phyloP scores from a whole-genome alignment of 768 basidiomycete genomes.

The Steccherinum ochraceum region DNA sequence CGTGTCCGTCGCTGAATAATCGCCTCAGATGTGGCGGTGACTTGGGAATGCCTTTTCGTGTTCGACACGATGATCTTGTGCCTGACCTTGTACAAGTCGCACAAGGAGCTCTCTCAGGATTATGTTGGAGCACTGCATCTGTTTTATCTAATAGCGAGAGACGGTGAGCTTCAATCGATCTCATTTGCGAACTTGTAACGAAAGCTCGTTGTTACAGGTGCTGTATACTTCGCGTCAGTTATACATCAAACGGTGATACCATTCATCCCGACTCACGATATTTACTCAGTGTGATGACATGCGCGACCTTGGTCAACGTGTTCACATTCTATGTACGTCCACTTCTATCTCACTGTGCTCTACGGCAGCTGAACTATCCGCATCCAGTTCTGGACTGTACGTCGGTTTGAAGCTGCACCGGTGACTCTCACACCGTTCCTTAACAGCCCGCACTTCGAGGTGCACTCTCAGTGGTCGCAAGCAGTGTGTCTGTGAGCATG shows the following conservation, averaged over 20 bases:
- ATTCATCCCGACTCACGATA: not conserved
- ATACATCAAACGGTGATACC: too few species aligned
- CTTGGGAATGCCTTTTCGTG: conserved; percentile 47
- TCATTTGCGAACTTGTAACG: too few species aligned
- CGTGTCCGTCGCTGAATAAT: not conserved
- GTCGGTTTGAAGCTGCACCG: not conserved
- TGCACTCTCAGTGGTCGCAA: conserved; percentile 43
- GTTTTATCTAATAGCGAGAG: conserved; percentile 38
- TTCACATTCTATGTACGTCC: conserved; percentile 30
- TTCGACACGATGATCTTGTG: conserved; percentile 43
- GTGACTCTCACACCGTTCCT: not conserved
- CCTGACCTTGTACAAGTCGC: conserved; percentile 43
- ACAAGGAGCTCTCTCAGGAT: conserved; percentile 24
- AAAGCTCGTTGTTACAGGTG: too few species aligned
- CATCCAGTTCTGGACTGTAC: not conserved
- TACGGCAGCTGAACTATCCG: not conserved
- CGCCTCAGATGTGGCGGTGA: conserved; percentile 21
- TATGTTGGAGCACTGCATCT: conserved; percentile 23
- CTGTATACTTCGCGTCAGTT: conserved; percentile 51
- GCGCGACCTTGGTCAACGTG: conserved; percentile 43
- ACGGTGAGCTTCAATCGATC: conserved; percentile 45
- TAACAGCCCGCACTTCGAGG: conserved; percentile 38
- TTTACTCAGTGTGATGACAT: conserved; percentile 42
- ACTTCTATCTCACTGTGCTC: not conserved
- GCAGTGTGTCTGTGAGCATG: conserved; percentile 19